A percentile compares a stretch with the other conserved stretches of the same genome.
These are phyloP conservation scores for Ogataea sp. DNA, from an alignment of 805 yeast species.

Conservation along the genomic window DNA sequence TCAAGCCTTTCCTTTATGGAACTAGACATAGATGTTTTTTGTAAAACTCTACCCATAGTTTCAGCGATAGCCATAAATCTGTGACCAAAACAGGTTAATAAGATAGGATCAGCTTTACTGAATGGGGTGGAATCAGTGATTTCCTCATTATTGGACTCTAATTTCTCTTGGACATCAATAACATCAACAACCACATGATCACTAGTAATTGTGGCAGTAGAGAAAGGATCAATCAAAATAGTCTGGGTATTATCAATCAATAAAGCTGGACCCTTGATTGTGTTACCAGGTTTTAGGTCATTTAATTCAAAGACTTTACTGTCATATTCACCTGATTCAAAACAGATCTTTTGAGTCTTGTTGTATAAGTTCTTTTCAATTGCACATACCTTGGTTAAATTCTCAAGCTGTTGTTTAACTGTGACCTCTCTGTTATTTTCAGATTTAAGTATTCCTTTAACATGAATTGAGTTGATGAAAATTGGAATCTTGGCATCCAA, in stretches of 20 bases:
- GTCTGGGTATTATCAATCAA: slow-evolving; percentile 31
- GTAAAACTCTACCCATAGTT: slow-evolving; percentile 33
- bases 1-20: slow-evolving; percentile 36
- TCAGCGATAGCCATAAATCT: slow-evolving; percentile 40
- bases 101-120: slow-evolving; percentile 27
- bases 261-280: slow-evolving; percentile 29
- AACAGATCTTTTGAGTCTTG: slow-evolving; percentile 10
- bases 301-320: slow-evolving; percentile 24
- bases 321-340: slow-evolving; percentile 19
- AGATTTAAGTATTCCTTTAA: slow-evolving; percentile 53
- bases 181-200: slow-evolving; percentile 25
- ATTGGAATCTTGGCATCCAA: slow-evolving; percentile 7
- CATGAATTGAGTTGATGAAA: slow-evolving; percentile 30
- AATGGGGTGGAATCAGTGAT: slow-evolving; percentile 17
- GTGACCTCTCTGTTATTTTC: slow-evolving; percentile 29
- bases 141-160: neutral
- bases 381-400: slow-evolving; percentile 22
- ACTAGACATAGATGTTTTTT: slow-evolving; percentile 31
- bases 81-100: slow-evolving; percentile 32
- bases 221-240: slow-evolving; percentile 28
- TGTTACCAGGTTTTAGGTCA: slow-evolving; percentile 21
- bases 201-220: slow-evolving; percentile 26
- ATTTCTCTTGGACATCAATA: slow-evolving; percentile 1
- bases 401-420: slow-evolving; percentile 39
- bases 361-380: slow-evolving; percentile 29